phyloP scores from a whole-genome alignment of 352 stramenopile genomes.

The Globisporangium canariense region DNA sequence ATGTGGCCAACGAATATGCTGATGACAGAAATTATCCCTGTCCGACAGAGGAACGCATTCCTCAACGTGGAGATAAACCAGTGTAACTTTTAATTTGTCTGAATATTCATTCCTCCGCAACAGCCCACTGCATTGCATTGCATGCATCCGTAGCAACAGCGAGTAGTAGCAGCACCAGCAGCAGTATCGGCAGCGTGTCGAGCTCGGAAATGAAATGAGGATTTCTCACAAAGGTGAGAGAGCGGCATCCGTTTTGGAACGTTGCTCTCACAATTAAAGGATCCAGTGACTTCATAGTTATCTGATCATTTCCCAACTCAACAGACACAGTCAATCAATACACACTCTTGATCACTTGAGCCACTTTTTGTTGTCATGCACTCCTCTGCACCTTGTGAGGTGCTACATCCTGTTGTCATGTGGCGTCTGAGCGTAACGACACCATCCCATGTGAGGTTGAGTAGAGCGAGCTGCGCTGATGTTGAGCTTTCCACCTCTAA shows the following conservation, averaged over 20 bases:
- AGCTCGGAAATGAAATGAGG: constrained; percentile 62
- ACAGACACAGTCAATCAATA: not conserved
- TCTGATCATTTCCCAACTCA: constrained; percentile 52
- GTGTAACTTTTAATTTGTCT: constrained; percentile 88
- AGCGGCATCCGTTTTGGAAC: constrained; percentile 67
- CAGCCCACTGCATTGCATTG: constrained; percentile 1
- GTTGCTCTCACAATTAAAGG: constrained; percentile 73
- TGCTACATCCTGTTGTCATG: no score
- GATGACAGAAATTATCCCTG: constrained; percentile 89
- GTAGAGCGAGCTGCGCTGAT: no score
- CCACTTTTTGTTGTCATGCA: not conserved
- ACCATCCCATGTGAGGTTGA: no score
- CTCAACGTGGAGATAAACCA: constrained; percentile 81
- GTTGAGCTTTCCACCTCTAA: no score
- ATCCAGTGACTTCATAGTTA: constrained; percentile 89
- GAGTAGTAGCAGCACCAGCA: not conserved
- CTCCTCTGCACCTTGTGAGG: no score
- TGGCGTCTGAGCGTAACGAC: no score
- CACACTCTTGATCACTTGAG: not conserved
- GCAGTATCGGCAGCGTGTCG: not conserved
- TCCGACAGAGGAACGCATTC: constrained; percentile 87
- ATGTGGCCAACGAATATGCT: constrained; percentile 39
- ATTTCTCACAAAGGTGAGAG: constrained; percentile 65
- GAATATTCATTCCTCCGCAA: constrained; percentile 52
- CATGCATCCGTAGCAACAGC: not conserved